Evolutionary conservation across 139 green algal genomes (phyloP).

Genomic region (Chlorella ohadii): DNA sequence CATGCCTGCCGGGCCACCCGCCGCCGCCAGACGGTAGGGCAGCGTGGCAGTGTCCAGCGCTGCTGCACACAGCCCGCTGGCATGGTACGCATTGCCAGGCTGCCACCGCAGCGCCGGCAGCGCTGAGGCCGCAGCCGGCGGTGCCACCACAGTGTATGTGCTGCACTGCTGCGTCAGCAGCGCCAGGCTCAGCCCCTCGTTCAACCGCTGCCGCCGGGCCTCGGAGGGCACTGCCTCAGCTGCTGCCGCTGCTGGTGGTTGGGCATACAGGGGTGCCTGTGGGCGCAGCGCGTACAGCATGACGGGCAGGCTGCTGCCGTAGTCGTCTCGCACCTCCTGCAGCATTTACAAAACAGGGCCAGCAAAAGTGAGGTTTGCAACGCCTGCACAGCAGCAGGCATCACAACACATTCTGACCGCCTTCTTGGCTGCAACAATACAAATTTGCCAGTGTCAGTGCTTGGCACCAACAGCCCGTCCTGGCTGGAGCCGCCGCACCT

Average conservation of each 20-base stretch:
- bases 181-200: slow-evolving; percentile 42
- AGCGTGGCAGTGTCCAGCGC: slow-evolving; percentile 64
- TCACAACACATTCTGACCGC: no score
- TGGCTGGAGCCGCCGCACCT: slow-evolving; percentile 7
- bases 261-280: neutral
- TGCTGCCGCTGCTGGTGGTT: neutral
- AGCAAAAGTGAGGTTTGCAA: neutral
- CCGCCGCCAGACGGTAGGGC: slow-evolving; percentile 36
- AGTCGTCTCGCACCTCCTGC: slow-evolving; percentile 62
- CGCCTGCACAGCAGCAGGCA: no score
- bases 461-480: no score
- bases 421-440: no score
- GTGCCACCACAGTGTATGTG: slow-evolving; percentile 55
- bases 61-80: slow-evolving; percentile 54
- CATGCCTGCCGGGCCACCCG: neutral
- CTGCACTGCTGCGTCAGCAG: slow-evolving; percentile 42
- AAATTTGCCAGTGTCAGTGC: no score
- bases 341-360: neutral
- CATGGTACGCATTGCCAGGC: slow-evolving; percentile 24
- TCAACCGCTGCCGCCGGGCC: slow-evolving; percentile 16
- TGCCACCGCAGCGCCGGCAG: slow-evolving; percentile 48
- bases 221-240: neutral
- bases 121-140: neutral
- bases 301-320: slow-evolving; percentile 34
- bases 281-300: slow-evolving; percentile 61